Evolutionary conservation across 2,329 filamentous ascomycete species (phyloP), one percentile per base, ranked within the genome.

Genomic region (Ceratocystis destructans): DNA sequence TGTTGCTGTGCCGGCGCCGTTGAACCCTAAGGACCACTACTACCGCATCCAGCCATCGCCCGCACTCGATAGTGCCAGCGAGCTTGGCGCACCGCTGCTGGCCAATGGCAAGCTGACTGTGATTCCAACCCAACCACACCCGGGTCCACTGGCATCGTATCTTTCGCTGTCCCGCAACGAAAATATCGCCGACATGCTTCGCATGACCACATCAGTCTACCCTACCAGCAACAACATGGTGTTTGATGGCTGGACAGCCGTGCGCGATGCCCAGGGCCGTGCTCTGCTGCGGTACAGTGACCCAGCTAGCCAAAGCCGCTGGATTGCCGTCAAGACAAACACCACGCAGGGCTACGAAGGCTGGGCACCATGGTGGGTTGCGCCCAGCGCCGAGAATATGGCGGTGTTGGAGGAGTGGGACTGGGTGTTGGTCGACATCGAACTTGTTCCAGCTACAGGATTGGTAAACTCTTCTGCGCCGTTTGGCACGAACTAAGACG

Each of bases 331-430:
- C n/a, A 63, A 63, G 61, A 68, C 59, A 44, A 68, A 68, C 28
- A 66, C 66, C 5, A 66, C 64, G 25, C 45, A 68, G 45, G 66
- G 66, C 28, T 65, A 48, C 20, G 46, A 61, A n/a, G 66, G 59
- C 37, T 68, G 66, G 66, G 66, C 59, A 25, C 66, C 66, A 61
- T 68, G 66, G 66, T 68, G 66, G 66, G 66, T 68, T 5, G 57
- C 50, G 10, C 59, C 61, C 22, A 64, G 28, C 1, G 64, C 20
- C 12, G 64, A 46, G 1, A 64, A 65, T 5, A 57, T 33, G 64
- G 48, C 25, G 0, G 37, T 59, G n/a, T 44, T 68, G 33, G 50
- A 45, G 7, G 22, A 17, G 48, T 65, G 64, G 66, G 66, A 68
- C 4, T 68, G 41, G 22, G 66, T 68, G 12, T 20, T 63, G 12